A percentile compares a stretch with the other conserved stretches of the same genome.
Evolutionary conservation across 495 filamentous ascomycete genomes (phyloP).

Genomic region (Daldinia decipiens): DNA sequence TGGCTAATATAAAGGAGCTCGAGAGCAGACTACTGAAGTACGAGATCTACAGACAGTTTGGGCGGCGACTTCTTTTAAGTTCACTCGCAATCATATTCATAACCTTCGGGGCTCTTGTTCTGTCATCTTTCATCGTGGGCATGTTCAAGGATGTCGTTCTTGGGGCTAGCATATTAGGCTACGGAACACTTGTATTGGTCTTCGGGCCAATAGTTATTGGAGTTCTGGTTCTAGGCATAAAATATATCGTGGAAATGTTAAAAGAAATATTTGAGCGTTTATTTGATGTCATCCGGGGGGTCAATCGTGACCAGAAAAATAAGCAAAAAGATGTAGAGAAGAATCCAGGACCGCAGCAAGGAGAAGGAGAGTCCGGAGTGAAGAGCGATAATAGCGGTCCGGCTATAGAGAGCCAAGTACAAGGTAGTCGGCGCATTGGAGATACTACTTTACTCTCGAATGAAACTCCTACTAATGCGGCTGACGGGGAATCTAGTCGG

Average conservation of each 20-base stretch:
- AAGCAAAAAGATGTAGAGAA: neutral
- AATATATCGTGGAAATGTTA: neutral
- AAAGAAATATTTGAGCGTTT: neutral
- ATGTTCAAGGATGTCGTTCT: neutral
- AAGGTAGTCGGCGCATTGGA: neutral
- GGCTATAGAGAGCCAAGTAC: neutral
- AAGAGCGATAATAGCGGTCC: neutral
- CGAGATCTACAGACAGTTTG: neutral
- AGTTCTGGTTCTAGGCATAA: neutral
- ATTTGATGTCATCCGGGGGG: neutral
- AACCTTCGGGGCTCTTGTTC: neutral
- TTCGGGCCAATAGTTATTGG: neutral
- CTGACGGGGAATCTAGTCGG: neutral
- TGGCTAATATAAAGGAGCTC: neutral
- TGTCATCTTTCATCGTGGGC: neutral
- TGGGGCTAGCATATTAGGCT: neutral
- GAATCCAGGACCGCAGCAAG: neutral
- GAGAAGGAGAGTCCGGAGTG: neutral
- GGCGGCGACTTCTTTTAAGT: neutral
- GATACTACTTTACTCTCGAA: neutral
- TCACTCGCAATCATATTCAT: neutral
- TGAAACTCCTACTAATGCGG: neutral
- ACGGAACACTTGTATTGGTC: neutral
- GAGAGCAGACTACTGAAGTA: neutral
- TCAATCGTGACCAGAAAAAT: neutral